Evolutionary conservation across 2,329 filamentous ascomycete genomes (phyloP).

Genomic region (Cyphellophora attinorum): DNA sequence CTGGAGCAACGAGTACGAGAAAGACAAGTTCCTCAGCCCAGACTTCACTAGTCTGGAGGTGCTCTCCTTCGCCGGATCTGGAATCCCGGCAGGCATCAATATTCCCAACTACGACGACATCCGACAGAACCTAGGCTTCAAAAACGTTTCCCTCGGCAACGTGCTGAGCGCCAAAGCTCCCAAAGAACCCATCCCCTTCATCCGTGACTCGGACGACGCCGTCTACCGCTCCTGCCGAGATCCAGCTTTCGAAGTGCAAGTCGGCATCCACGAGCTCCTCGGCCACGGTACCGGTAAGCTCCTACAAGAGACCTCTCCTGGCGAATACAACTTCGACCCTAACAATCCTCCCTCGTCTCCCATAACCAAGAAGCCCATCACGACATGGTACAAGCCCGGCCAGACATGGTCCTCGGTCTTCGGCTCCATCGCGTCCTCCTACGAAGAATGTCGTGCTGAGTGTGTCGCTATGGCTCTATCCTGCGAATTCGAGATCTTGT

Average conservation of each 20-base stretch:
- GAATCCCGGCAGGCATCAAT: slow-evolving; percentile 53
- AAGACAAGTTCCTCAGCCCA: slow-evolving; percentile 88
- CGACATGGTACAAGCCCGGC: slow-evolving; percentile 85
- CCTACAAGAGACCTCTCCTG: slow-evolving; percentile 75
- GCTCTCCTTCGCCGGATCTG: slow-evolving; percentile 62
- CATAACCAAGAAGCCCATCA: slow-evolving; percentile 65
- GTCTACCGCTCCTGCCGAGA: slow-evolving; percentile 78
- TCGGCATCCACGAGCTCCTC: slow-evolving; percentile 82
- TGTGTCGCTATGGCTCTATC: slow-evolving; percentile 85
- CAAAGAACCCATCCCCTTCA: slow-evolving; percentile 86
- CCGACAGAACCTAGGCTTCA: slow-evolving; percentile 55
- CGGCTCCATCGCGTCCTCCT: slow-evolving; percentile 73
- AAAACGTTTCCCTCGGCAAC: slow-evolving; percentile 77
- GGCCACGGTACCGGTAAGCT: slow-evolving; percentile 91
- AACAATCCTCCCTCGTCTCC: slow-evolving; percentile 74
- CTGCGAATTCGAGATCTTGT: slow-evolving; percentile 78
- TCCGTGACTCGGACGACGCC: slow-evolving; percentile 65
- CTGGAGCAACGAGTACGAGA: slow-evolving; percentile 84
- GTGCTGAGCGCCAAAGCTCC: slow-evolving; percentile 84
- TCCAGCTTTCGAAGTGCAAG: slow-evolving; percentile 85
- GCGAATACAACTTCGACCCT: slow-evolving; percentile 80
- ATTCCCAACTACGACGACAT: slow-evolving; percentile 49
- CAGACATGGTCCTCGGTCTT: slow-evolving; percentile 95
- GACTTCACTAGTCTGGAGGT: slow-evolving; percentile 96
- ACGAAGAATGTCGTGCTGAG: slow-evolving; percentile 92